phyloP scores from a whole-genome alignment of 2,329 filamentous ascomycete genomes.

The Verticillium tricorpus region DNA sequence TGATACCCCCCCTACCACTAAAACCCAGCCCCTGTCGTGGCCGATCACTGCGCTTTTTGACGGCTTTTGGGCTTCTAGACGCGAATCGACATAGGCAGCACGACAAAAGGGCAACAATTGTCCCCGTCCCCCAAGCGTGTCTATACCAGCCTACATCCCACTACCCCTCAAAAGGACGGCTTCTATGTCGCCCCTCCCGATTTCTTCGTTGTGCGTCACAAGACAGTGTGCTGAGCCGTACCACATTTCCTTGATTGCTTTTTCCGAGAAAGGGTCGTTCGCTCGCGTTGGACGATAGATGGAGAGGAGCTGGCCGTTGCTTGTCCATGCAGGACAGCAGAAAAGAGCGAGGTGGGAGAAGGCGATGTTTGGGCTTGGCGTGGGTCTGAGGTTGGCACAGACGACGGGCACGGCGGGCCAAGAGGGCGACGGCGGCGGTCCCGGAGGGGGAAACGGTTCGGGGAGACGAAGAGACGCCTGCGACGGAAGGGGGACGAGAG shows the following conservation, averaged over 20 bases:
- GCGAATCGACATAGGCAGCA: not conserved
- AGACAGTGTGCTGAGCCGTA: not conserved
- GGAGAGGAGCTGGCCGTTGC: not conserved
- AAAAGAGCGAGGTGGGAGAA: not conserved
- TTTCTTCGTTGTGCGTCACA: not conserved
- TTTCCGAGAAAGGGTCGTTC: not conserved
- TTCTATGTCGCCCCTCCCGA: not conserved
- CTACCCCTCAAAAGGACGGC: not conserved
- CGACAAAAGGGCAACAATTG: not conserved
- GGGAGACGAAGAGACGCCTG: not conserved
- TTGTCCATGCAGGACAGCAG: not conserved
- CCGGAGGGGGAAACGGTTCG: not conserved
- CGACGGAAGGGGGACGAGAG: not conserved
- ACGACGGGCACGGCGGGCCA: not conserved
- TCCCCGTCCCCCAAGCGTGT: not conserved
- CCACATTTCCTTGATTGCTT: not conserved
- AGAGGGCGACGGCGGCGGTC: not conserved
- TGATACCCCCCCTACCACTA: conserved; percentile 11
- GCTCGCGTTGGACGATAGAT: not conserved
- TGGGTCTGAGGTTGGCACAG: not conserved
- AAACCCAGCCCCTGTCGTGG: not conserved
- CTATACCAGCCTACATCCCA: not conserved
- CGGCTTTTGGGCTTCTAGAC: not conserved
- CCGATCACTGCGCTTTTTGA: not conserved
- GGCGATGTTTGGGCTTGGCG: not conserved